Percentiles rank a stretch among this genome's conserved stretches.
phyloP scores from a whole-genome alignment of 1,139 yeast genomes.

The Nakaseomyces kungkrabaensis region DNA sequence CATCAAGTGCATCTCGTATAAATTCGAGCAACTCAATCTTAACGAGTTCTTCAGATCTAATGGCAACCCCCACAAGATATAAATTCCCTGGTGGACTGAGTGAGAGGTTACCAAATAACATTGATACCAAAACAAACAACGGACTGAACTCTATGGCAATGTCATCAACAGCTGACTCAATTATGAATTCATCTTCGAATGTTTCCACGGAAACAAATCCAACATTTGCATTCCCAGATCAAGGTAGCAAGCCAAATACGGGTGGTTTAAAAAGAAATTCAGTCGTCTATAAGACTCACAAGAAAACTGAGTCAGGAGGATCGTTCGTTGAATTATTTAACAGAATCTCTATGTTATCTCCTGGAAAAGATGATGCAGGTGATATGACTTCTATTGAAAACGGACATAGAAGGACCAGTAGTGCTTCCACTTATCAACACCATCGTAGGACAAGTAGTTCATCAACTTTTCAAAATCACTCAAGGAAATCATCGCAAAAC shows the following conservation, averaged over 20 bases:
- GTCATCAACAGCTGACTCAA: not conserved
- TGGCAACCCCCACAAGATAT: not conserved
- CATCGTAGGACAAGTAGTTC: not conserved
- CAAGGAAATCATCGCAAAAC: constrained; percentile 8
- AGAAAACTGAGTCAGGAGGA: constrained; percentile 24
- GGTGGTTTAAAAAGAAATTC: constrained; percentile 7
- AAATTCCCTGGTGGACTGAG: not conserved
- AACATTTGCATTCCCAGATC: not conserved
- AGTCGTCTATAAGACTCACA: constrained; percentile 14
- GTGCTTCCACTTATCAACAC: not conserved
- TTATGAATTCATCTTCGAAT: not conserved
- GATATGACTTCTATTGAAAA: not conserved
- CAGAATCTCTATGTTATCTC: constrained; percentile 25
- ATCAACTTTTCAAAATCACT: constrained; percentile 5
- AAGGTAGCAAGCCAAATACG: not conserved
- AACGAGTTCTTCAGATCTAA: not conserved
- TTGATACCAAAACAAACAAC: not conserved
- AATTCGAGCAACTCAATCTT: constrained; percentile 1
- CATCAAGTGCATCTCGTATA: not conserved
- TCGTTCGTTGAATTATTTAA: constrained; percentile 28
- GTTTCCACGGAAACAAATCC: not conserved
- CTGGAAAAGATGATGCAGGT: constrained; percentile 7
- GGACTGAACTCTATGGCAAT: not conserved
- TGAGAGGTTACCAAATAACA: not conserved
- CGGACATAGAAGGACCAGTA: constrained; percentile 3